Conservation (phyloP, 2,329 filamentous ascomycete species). For the Reticulascus tulasneorum region DNA sequence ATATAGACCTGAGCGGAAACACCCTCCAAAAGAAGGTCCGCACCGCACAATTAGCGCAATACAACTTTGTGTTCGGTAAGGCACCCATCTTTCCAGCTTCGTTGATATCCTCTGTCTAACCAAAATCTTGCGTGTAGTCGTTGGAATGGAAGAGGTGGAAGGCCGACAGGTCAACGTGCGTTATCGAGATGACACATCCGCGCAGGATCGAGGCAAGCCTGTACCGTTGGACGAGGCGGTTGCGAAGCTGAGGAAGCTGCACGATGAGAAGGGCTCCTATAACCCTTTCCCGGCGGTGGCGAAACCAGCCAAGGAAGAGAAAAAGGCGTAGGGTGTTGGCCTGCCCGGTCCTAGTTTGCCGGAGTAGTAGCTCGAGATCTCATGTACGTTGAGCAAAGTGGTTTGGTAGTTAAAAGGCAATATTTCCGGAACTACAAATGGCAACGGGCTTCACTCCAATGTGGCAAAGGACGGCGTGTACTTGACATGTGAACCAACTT, state of each 20-base stretch:
- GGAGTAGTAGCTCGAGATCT: too few relatives aligned
- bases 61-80: conserved; percentile 77
- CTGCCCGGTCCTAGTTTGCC: too few relatives aligned
- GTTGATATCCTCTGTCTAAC: conserved; percentile 6
- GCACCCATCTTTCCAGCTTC: conserved; percentile 1
- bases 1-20: conserved; percentile 69
- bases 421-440: too few relatives aligned
- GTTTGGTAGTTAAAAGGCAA: too few relatives aligned
- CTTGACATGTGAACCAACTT: too few relatives aligned
- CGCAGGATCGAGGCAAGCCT: conserved; percentile 58
- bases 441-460: too few relatives aligned
- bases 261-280: conserved; percentile 39
- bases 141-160: conserved; percentile 58
- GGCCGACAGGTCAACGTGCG: conserved; percentile 59
- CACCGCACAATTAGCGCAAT: conserved; percentile 73
- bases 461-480: too few relatives aligned
- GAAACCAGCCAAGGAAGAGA: conserved; percentile 16
- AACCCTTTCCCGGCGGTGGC: conserved; percentile 28
- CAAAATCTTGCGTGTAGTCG: conserved; percentile 36
- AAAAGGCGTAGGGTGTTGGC: too few relatives aligned
- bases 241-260: conserved; percentile 49
- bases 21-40: conserved; percentile 89
- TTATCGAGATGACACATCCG: conserved; percentile 59
- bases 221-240: conserved; percentile 54
- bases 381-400: too few relatives aligned